phyloP scores from a whole-genome alignment of 192 early-diverging fungal genomes.

The Phlyctochytrium arcticum region DNA sequence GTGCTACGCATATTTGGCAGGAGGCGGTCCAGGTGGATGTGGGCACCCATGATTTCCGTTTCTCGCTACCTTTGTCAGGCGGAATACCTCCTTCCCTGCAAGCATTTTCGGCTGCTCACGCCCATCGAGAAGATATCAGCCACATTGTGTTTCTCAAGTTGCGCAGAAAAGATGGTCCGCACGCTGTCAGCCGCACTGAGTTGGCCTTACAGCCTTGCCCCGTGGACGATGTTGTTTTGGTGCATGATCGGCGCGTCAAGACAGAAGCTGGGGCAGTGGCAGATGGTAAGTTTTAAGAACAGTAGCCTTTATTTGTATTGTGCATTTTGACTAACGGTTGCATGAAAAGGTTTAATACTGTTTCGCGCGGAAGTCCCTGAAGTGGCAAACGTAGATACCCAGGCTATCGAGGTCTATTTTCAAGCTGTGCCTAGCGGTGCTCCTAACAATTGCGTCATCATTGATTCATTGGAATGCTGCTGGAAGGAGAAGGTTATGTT shows the following conservation, averaged over 20 bases:
- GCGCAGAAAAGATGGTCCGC: neutral
- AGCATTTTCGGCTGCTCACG: constrained; percentile 4
- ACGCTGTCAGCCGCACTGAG: neutral
- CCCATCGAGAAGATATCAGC: constrained; percentile 3
- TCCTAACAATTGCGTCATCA: neutral
- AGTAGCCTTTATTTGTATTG: neutral
- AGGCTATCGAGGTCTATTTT: neutral
- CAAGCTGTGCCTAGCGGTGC: neutral
- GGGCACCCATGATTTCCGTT: constrained; percentile 12
- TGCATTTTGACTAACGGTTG: neutral
- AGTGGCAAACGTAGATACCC: constrained; percentile 4
- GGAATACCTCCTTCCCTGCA: neutral
- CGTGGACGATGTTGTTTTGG: neutral
- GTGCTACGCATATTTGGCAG: constrained; percentile 15
- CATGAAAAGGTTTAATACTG: neutral
- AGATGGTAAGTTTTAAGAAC: constrained; percentile 1
- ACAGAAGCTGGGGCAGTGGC: constrained; percentile 6
- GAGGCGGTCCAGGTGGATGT: constrained; percentile 7
- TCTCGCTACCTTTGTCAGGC: constrained; percentile 6
- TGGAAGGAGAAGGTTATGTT: constrained; percentile 10
- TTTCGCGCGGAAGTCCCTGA: constrained; percentile 10
- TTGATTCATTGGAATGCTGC: constrained; percentile 10
- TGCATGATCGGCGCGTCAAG: neutral
- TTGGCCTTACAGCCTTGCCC: constrained; percentile 7
- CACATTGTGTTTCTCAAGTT: constrained; percentile 14